A percentile compares a stretch with the other conserved stretches of the same genome.
Evolutionary conservation across 306 rosid genomes (phyloP).

Genomic region (Vicia sativa): DNA sequence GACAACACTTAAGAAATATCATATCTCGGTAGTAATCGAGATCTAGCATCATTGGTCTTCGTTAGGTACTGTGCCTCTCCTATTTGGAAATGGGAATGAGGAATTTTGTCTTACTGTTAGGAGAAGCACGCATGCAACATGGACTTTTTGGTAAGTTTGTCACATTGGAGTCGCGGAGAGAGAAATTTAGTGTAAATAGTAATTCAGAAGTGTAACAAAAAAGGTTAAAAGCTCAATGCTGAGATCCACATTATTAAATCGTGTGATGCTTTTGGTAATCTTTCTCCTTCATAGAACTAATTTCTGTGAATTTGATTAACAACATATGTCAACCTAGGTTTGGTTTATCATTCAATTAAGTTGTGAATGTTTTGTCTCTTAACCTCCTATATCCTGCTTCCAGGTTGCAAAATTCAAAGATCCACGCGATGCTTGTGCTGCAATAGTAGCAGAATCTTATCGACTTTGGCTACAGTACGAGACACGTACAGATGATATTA

Average conservation of each 20-base stretch:
- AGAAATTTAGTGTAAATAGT: conserved; percentile 9
- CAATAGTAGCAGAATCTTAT: conserved; percentile 96
- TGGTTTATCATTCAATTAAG: conserved; percentile 18
- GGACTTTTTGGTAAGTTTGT: conserved; percentile 20
- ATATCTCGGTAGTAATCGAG: conserved; percentile 23
- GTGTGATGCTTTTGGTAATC: conserved; percentile 26
- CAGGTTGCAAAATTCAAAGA: conserved; percentile 90
- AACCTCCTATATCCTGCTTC: conserved; percentile 33
- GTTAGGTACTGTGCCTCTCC: conserved; percentile 11
- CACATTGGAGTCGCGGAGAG: conserved; percentile 7
- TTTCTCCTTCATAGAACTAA: conserved; percentile 17
- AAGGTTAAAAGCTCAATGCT: conserved; percentile 14
- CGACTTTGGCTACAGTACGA: conserved; percentile 97
- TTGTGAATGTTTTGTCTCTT: conserved; percentile 28
- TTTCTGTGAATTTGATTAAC: conserved; percentile 32
- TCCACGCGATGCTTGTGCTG: conserved; percentile 99
- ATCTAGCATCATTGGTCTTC: conserved; percentile 19
- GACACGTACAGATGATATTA: conserved; percentile 99
- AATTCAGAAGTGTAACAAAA: neutral
- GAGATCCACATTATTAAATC: conserved; percentile 21
- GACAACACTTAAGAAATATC: neutral
- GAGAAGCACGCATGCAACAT: conserved; percentile 8
- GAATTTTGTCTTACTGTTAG: conserved; percentile 18
- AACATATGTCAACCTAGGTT: conserved; percentile 18
- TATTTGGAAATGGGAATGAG: conserved; percentile 21